phyloP scores from a whole-genome alignment of 805 yeast species.

The Kuraishia hungarica region DNA sequence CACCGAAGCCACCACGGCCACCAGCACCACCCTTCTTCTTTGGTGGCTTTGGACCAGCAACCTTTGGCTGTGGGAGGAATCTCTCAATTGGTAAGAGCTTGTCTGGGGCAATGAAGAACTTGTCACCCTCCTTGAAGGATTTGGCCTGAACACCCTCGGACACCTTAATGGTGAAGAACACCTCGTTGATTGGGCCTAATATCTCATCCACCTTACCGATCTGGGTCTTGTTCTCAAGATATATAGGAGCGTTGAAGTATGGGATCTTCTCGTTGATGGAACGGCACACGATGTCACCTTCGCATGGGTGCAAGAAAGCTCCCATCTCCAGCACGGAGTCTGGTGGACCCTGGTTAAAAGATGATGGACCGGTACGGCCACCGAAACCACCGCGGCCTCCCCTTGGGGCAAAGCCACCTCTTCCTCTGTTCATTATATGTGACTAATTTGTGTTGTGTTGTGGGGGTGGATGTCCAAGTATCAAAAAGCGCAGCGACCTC shows the following conservation, averaged over 20 bases:
- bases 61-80: slow-evolving; percentile 94
- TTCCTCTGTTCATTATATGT: slow-evolving; percentile 52
- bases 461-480: neutral
- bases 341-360: slow-evolving; percentile 87
- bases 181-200: slow-evolving; percentile 95
- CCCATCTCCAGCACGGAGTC: slow-evolving; percentile 95
- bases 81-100: slow-evolving; percentile 93
- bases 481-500: neutral
- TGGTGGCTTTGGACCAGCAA: slow-evolving; percentile 73
- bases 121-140: slow-evolving; percentile 92
- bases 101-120: slow-evolving; percentile 91
- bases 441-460: neutral
- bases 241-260: slow-evolving; percentile 97
- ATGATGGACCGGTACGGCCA: slow-evolving; percentile 40
- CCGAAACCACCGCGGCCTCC: slow-evolving; percentile 61
- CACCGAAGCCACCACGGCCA: slow-evolving; percentile 38
- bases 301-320: slow-evolving; percentile 82
- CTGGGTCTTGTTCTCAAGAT: slow-evolving; percentile 90
- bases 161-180: slow-evolving; percentile 94
- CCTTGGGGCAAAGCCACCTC: slow-evolving; percentile 44
- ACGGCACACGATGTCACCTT: slow-evolving; percentile 95
- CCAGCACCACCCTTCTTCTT: slow-evolving; percentile 57
- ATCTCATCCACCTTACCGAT: slow-evolving; percentile 98
- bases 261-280: slow-evolving; percentile 93
- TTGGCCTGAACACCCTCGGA: slow-evolving; percentile 92